Percentiles rank a stretch among this genome's conserved stretches.
Conservation (phyloP, 805 yeast genomes). For the Komagataella phaffii region DNA sequence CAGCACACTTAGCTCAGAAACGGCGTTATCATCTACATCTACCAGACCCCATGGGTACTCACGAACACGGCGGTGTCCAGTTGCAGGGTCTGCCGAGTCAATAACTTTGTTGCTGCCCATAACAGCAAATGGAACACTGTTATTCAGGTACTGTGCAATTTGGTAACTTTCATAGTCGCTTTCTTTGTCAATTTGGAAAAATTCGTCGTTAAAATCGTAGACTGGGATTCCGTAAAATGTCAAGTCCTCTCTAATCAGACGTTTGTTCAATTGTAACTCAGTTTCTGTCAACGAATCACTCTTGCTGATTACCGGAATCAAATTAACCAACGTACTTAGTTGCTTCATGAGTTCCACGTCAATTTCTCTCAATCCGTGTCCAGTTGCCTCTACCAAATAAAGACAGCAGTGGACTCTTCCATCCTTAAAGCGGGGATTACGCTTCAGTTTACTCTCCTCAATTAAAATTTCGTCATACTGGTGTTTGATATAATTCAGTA, state of each 20-base stretch:
- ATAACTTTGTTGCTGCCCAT: conserved; percentile 36
- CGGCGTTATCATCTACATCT: conserved; percentile 45
- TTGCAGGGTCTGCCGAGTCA: conserved; percentile 14
- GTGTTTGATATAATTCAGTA: conserved; percentile 69
- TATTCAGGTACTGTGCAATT: conserved; percentile 24
- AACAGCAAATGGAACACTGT: conserved; percentile 48
- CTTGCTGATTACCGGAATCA: conserved; percentile 72
- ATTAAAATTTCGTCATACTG: conserved; percentile 74
- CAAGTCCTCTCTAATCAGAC: conserved; percentile 65
- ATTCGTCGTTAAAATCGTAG: conserved; percentile 64
- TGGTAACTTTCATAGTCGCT: conserved; percentile 16
- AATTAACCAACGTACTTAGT: conserved; percentile 61
- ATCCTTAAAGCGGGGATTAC: conserved; percentile 78
- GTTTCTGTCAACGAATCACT: conserved; percentile 64
- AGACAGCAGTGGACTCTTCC: conserved; percentile 71
- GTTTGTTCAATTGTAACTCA: conserved; percentile 64
- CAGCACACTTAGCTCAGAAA: conserved; percentile 69
- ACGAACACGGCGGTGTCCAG: conserved; percentile 31
- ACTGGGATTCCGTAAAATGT: conserved; percentile 57
- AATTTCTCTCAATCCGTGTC: conserved; percentile 54
- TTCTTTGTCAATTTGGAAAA: conserved; percentile 16
- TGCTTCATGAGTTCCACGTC: conserved; percentile 63
- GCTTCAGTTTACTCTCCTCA: conserved; percentile 69
- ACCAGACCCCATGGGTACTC: conserved; percentile 60
- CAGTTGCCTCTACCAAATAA: conserved; percentile 60